Evolutionary conservation across 495 filamentous ascomycete genomes (phyloP).

Genomic region (Immersiella caudata): DNA sequence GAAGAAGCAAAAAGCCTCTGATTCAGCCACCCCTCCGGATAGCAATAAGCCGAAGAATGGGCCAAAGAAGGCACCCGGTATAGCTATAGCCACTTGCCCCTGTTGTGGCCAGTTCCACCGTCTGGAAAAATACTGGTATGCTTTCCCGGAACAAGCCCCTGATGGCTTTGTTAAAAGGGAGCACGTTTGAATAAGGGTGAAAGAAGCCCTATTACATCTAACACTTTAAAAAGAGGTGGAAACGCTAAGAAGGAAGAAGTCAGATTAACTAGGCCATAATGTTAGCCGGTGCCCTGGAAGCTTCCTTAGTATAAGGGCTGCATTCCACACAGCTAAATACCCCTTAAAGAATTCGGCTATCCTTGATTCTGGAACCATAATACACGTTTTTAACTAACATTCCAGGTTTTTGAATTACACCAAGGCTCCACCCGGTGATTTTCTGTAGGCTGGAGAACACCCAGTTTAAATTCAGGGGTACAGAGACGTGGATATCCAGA

Average conservation of each 20-base stretch:
- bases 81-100: constrained; percentile 14
- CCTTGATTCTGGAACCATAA: constrained; percentile 20
- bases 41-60: too few relatives aligned
- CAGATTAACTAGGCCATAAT: constrained; percentile 1
- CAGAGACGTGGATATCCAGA: not conserved
- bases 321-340: constrained; percentile 15
- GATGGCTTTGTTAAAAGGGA: constrained; percentile 21
- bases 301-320: constrained; percentile 2
- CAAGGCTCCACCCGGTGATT: not conserved
- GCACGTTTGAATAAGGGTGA: constrained; percentile 10
- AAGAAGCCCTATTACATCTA: constrained; percentile 16
- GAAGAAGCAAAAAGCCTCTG: not conserved
- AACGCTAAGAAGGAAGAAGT: not conserved
- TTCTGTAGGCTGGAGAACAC: not conserved
- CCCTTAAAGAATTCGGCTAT: constrained; percentile 23
- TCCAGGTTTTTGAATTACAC: constrained; percentile 12
- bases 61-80: constrained; percentile 13
- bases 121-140: constrained; percentile 16
- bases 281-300: not conserved
- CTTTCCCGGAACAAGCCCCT: constrained; percentile 11
- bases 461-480: not conserved
- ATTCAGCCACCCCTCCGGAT: constrained; percentile 1
- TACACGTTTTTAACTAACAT: constrained; percentile 18
- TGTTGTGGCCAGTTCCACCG: constrained; percentile 19
- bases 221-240: constrained; percentile 17